A percentile compares a stretch with the other conserved stretches of the same genome.
Evolutionary conservation across 805 yeast species (phyloP).

Genomic region (Brettanomyces sp.): DNA sequence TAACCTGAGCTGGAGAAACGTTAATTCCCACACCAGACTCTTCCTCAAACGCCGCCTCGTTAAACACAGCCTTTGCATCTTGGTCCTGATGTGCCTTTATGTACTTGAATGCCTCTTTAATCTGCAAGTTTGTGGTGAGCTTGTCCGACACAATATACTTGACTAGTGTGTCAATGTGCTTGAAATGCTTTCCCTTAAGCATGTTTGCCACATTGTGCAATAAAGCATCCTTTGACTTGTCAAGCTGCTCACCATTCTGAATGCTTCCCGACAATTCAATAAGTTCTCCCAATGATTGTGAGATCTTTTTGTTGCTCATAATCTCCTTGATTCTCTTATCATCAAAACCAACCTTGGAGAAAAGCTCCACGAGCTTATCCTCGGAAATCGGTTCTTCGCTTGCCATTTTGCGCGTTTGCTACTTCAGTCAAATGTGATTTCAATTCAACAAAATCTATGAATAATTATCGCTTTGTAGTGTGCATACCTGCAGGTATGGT

Average conservation of each 20-base stretch:
- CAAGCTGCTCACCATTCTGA: slow-evolving; percentile 25
- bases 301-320: slow-evolving; percentile 76
- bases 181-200: slow-evolving; percentile 47
- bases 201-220: slow-evolving; percentile 73
- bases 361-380: slow-evolving; percentile 23
- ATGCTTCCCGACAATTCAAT: slow-evolving; percentile 31
- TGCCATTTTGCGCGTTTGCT: no score
- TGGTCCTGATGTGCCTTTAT: slow-evolving; percentile 31
- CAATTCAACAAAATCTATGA: no score
- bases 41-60: slow-evolving; percentile 42
- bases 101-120: slow-evolving; percentile 74
- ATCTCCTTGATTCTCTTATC: slow-evolving; percentile 74
- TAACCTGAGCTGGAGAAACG: slow-evolving; percentile 58
- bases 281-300: slow-evolving; percentile 55
- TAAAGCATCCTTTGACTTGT: slow-evolving; percentile 52
- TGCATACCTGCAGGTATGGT: no score
- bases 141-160: slow-evolving; percentile 56
- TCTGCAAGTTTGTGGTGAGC: slow-evolving; percentile 60
- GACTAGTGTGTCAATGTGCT: slow-evolving; percentile 43
- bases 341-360: slow-evolving; percentile 50
- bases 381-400: slow-evolving; percentile 7
- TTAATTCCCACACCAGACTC: slow-evolving; percentile 78
- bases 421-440: no score
- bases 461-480: no score
- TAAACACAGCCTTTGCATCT: slow-evolving; percentile 30